Conservation (phyloP, 225 moss, liverwort and hornwort species). For the Bryum argenteum region DNA sequence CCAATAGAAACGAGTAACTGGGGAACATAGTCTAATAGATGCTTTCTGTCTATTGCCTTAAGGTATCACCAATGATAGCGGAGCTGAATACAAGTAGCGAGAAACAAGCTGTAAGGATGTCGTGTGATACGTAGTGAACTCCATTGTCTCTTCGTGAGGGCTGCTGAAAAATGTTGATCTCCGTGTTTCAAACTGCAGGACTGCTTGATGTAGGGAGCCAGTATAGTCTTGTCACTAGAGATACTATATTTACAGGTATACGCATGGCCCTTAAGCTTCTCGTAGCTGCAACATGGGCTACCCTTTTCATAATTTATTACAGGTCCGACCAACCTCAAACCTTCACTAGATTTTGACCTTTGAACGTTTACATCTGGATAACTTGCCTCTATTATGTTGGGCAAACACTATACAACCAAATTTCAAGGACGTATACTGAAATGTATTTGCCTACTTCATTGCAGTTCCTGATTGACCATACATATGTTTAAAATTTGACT, state of each 20-base stretch:
- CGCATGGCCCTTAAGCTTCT: conserved; percentile 76
- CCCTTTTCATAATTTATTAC: conserved; percentile 81
- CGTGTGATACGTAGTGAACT: not conserved
- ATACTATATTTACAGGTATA: conserved; percentile 57
- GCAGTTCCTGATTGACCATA: not conserved
- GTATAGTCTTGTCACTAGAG: conserved; percentile 56
- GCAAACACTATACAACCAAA: no score
- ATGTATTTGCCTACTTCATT: not conserved
- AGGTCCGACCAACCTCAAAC: conserved; percentile 40
- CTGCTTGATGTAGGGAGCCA: conserved; percentile 61
- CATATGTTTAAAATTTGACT: conserved; percentile 1
- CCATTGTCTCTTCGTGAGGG: not conserved
- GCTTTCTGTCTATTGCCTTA: conserved; percentile 1
- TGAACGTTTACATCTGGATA: conserved; percentile 8
- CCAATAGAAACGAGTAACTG: not conserved
- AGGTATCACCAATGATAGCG: not conserved
- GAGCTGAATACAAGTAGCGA: not conserved
- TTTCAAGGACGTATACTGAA: no score
- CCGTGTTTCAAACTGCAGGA: conserved; percentile 33
- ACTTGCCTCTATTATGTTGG: no score
- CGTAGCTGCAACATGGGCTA: conserved; percentile 84
- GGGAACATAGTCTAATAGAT: no score
- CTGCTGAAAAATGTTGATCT: conserved; percentile 10
- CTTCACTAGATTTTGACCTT: conserved; percentile 1
- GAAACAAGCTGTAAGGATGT: conserved; percentile 18